Conservation (phyloP, 202 grass and related monocot genomes). For the Bolboschoenoplectus hybrid region DNA sequence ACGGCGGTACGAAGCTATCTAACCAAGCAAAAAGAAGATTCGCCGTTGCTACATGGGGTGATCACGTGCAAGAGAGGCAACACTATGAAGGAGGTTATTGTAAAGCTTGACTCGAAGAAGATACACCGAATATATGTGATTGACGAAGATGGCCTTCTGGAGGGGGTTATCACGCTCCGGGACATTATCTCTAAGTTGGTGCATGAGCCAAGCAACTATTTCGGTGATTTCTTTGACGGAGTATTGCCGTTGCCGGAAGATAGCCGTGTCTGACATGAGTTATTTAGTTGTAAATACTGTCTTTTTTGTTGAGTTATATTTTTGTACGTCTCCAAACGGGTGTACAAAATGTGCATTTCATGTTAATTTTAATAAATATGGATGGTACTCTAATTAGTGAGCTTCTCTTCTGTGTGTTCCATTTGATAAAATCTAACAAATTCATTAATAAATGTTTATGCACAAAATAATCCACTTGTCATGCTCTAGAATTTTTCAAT, state of each 20-base stretch:
- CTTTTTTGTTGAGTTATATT: conserved; percentile 26
- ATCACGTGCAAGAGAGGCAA: conserved; percentile 67
- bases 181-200: conserved; percentile 99
- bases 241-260: conserved; percentile 76
- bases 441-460: background rate
- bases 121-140: conserved; percentile 84
- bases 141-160: conserved; percentile 54
- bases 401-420: background rate
- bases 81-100: conserved; percentile 73
- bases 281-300: background rate
- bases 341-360: conserved; percentile 1
- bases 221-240: conserved; percentile 98
- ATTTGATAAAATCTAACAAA: conserved; percentile 3
- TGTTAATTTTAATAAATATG: background rate
- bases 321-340: background rate
- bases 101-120: conserved; percentile 74
- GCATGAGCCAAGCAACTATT: conserved; percentile 85
- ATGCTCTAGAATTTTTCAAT: background rate
- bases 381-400: background rate
- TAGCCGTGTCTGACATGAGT: conserved; percentile 58
- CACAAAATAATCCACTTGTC: background rate
- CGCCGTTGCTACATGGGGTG: conserved; percentile 59
- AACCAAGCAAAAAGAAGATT: conserved; percentile 62
- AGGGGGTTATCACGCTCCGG: conserved; percentile 85
- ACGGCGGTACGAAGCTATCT: conserved; percentile 58